Evolutionary conservation across 1,284 basidiomycete genomes (phyloP), one percentile per base, ranked within the genome.

Genomic region (Malassezia slooffiae): DNA sequence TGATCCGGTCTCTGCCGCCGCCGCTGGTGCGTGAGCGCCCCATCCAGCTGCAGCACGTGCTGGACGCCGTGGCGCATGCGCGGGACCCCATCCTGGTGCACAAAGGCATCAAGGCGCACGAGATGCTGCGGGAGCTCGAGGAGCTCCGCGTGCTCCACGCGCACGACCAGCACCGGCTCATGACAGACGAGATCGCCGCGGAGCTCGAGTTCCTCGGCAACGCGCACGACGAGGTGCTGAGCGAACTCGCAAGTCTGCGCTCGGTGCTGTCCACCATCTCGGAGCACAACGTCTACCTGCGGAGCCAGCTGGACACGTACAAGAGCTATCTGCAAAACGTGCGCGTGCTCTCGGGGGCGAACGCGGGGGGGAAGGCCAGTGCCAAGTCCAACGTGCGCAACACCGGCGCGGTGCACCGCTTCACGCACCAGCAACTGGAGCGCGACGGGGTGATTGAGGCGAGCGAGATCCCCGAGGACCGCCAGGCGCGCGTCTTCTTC

Each of bases 401-500:
- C n/a, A n/a, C n/a, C n/a, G n/a, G n/a, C n/a, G n/a, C n/a, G n/a
- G 81, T 84, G 12, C 78, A 93, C 72, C 79, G 90, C 52, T 97
- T 95, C 68, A 96, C 90, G 3, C 91, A 97, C 70, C 83, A 85
- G 26, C 93, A 97, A 71, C 75, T 97, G 62, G 93, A 99, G 75
- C 97, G 95, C 73, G 93, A 97, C 72, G 89, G 89, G n/a, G 90
- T 97, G 61, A 96, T 99, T 61, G 85, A 93, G 38, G 88, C 95
- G 71, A 93, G 87, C 67, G 95, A 93, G 70, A 93, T 99, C 31
- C 93, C 93, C 3, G 91, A 96, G 70, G 95, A 93, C 67, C 50
- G 57, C 44, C 85, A 90, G 32, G 83, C 88, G 32, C 91, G 93
- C 71, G 96, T 96, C 62, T 97, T 88, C 74, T 97, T 97, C 79